Percentiles rank a stretch among this genome's conserved stretches.
phyloP scores from a whole-genome alignment of 1,284 basidiomycete genomes.

The Apiotrichum brassicae region DNA sequence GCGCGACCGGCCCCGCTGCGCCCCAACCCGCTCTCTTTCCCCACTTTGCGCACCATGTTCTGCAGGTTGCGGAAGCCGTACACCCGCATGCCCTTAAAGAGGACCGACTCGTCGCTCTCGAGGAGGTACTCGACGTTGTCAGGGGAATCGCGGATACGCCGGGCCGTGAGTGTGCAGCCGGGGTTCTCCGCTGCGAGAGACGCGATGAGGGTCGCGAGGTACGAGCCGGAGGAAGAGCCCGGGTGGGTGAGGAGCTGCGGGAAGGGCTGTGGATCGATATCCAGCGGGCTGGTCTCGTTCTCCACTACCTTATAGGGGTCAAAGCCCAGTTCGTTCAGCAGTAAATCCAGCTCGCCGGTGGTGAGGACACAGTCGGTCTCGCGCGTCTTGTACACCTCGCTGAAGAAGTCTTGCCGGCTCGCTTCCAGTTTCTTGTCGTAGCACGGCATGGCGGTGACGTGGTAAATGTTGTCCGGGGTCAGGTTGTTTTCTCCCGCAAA shows the following conservation, averaged over 20 bases:
- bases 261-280: conserved; percentile 41
- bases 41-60: conserved; percentile 90
- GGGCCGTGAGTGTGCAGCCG: conserved; percentile 52
- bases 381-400: conserved; percentile 66
- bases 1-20: conserved; percentile 46
- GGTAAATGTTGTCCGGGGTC: conserved; percentile 80
- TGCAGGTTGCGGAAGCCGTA: conserved; percentile 98
- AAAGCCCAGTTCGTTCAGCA: conserved; percentile 77
- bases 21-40: conserved; percentile 71
- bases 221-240: conserved; percentile 89
- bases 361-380: conserved; percentile 98
- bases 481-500: conserved; percentile 58
- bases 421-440: conserved; percentile 99
- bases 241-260: conserved; percentile 71
- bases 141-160: conserved; percentile 55
- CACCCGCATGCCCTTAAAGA: conserved; percentile 90
- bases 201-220: conserved; percentile 69
- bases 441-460: conserved; percentile 97
- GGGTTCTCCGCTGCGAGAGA: conserved; percentile 50
- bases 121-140: conserved; percentile 64
- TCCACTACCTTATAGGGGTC: conserved; percentile 59
- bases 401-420: conserved; percentile 82
- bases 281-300: conserved; percentile 48
- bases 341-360: conserved; percentile 84
- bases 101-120: conserved; percentile 53